Base-by-base conservation (phyloP, 371 early-diverging fungal species). In the Thermomucor indicae-seudaticae region DNA sequence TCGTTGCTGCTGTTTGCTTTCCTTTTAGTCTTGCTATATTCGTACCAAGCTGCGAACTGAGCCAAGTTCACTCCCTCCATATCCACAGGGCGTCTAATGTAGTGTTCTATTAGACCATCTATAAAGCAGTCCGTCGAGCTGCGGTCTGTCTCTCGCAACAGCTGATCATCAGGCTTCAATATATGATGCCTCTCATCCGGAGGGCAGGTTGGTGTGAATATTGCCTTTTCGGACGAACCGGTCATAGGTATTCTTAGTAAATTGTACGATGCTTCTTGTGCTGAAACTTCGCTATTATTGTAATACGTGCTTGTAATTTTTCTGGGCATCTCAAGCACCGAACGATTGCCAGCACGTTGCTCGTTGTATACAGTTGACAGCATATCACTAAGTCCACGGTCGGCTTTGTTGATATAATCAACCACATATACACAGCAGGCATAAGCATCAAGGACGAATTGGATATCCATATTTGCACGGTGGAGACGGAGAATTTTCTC, bases 391-490 rank as follows among this genome's bases (percentile, higher is more conserved):
- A 42, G 22, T 6, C 42, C 25, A 4, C 42, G 6, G 23, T 42
- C 42, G 11, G 22, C 23, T 42, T 42, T 42, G 22, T 42, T 6
- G 19, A 42, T 42, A n/a, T 42, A 42, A 23, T 42, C 42, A 7
- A 42, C 23, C 12, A 42, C 27, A 27, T 42, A 42, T 5, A 27
- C 27, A 2, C 42, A 42, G 27, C 42, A 42, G 19, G 42, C 25
- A 23, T 42, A 42, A 12, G 23, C 25, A n/a, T 42, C 42, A 6
- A 42, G 42, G 1, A 42, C 22, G 16, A 20, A 42, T 22, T 42
- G 23, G 6, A 42, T 42, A 42, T 42, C 42, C 42, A 42, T 42
- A 42, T 42, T 42, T 12, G 42, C 42, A 5, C n/a, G 42, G 16
- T 42, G 42, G 10, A 42, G 16, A 4, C 22, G 42, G 23, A 42